Percentiles rank a stretch among this genome's conserved stretches.
Evolutionary conservation across 2,329 filamentous ascomycete genomes (phyloP).

Genomic region (Thermomyces lanuginosus): DNA sequence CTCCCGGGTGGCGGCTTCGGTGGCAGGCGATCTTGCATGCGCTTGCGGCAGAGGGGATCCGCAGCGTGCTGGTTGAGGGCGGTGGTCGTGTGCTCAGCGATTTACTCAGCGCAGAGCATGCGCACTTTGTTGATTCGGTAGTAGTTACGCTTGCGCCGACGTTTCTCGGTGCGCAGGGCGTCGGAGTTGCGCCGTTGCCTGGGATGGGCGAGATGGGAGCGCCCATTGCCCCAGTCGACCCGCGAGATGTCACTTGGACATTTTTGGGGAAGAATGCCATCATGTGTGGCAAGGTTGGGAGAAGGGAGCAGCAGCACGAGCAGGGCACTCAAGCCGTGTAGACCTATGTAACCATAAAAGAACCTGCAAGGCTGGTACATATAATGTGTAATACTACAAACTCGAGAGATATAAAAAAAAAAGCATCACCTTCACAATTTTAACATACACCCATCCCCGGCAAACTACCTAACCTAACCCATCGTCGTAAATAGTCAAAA

Average conservation of each 20-base stretch:
- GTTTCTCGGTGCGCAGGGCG: slow-evolving; percentile 72
- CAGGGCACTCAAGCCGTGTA: too few species aligned
- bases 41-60: slow-evolving; percentile 44
- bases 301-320: too few species aligned
- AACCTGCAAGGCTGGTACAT: too few species aligned
- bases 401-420: too few species aligned
- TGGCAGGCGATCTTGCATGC: slow-evolving; percentile 50
- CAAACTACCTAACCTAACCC: too few species aligned
- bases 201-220: slow-evolving; percentile 35
- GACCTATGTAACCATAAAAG: too few species aligned
- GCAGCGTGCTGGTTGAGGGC: slow-evolving; percentile 83
- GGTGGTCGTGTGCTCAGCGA: slow-evolving; percentile 70
- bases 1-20: slow-evolving; percentile 32
- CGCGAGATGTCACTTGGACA: slow-evolving; percentile 54
- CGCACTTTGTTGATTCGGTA: slow-evolving; percentile 54
- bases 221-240: slow-evolving; percentile 45
- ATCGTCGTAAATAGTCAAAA: too few species aligned
- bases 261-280: slow-evolving; percentile 72
- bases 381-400: too few species aligned
- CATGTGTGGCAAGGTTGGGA: slow-evolving; percentile 50
- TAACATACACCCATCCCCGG: too few species aligned
- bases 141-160: slow-evolving; percentile 81
- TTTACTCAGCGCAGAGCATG: slow-evolving; percentile 47
- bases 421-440: too few species aligned
- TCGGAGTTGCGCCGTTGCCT: slow-evolving; percentile 56